phyloP scores from a whole-genome alignment of 2,329 filamentous ascomycete genomes.

The Bipolaris zeicola region DNA sequence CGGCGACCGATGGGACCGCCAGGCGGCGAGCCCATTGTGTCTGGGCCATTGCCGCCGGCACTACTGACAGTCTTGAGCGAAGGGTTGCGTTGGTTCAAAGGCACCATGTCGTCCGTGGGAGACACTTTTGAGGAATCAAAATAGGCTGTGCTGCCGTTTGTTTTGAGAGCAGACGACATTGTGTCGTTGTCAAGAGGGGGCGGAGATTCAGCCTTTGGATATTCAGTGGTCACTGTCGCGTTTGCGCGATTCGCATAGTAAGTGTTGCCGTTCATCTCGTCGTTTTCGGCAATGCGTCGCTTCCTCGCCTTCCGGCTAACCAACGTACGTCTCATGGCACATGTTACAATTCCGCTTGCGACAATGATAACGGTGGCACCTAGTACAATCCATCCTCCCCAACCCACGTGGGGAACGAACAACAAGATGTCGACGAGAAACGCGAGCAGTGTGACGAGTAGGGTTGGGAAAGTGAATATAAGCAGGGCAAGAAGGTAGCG shows the following conservation, averaged over 20 bases:
- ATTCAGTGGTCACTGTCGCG: conserved; percentile 43
- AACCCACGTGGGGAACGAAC: conserved; percentile 91
- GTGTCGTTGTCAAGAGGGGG: conserved; percentile 60
- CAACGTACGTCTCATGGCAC: conserved; percentile 90
- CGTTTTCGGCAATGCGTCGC: conserved; percentile 88
- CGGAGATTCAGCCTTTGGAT: conserved; percentile 59
- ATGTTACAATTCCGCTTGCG: conserved; percentile 82
- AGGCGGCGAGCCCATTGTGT: conserved; percentile 41
- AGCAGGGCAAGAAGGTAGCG: conserved; percentile 84
- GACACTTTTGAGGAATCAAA: conserved; percentile 68
- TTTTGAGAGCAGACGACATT: conserved; percentile 60
- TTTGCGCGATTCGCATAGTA: conserved; percentile 67
- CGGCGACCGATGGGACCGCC: conserved; percentile 47
- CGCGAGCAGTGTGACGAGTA: conserved; percentile 80
- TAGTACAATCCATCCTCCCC: conserved; percentile 93
- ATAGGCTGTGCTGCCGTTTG: conserved; percentile 64
- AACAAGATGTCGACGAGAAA: conserved; percentile 93
- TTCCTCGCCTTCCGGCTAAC: conserved; percentile 92
- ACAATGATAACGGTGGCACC: conserved; percentile 86
- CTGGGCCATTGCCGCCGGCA: conserved; percentile 50
- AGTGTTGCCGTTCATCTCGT: conserved; percentile 95
- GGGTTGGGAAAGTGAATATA: conserved; percentile 83
- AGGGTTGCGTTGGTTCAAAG: conserved; percentile 69
- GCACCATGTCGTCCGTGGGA: conserved; percentile 70
- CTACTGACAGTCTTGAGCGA: conserved; percentile 62